Evolutionary conservation across 805 yeast genomes (phyloP).

Genomic region (Wickerhamiella spandovensis): DNA sequence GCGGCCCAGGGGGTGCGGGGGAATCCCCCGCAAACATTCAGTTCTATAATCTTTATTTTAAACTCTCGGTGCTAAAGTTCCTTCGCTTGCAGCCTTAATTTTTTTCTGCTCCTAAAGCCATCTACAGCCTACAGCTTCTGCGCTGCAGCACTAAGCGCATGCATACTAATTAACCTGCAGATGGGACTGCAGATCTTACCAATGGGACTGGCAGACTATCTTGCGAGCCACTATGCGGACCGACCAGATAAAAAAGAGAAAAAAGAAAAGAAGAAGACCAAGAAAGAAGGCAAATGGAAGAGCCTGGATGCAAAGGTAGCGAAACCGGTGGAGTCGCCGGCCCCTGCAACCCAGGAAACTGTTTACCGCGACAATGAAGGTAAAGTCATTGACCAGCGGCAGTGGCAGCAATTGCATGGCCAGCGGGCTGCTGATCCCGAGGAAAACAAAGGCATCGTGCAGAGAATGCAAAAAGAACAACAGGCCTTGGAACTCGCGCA

Average conservation of each 20-base stretch:
- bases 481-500: background rate
- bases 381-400: constrained; percentile 4
- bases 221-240: constrained; percentile 32
- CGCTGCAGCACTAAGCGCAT: background rate
- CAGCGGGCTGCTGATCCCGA: background rate
- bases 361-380: background rate
- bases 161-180: background rate
- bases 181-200: background rate
- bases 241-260: constrained; percentile 20
- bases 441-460: background rate
- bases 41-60: too few relatives aligned
- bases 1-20: too few relatives aligned
- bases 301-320: background rate
- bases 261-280: constrained; percentile 11
- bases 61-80: too few relatives aligned
- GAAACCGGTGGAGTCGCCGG: too few relatives aligned
- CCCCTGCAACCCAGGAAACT: background rate
- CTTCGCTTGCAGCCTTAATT: too few relatives aligned
- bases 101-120: too few relatives aligned
- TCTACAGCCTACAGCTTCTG: too few relatives aligned
- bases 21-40: too few relatives aligned
- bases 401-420: background rate
- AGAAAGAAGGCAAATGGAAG: background rate
- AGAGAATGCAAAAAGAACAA: background rate
- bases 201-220: constrained; percentile 37